These are phyloP conservation scores for Pholiota adiposa DNA, from an alignment of 1,284 basidiomycete genomes.

Conservation along the genomic window DNA sequence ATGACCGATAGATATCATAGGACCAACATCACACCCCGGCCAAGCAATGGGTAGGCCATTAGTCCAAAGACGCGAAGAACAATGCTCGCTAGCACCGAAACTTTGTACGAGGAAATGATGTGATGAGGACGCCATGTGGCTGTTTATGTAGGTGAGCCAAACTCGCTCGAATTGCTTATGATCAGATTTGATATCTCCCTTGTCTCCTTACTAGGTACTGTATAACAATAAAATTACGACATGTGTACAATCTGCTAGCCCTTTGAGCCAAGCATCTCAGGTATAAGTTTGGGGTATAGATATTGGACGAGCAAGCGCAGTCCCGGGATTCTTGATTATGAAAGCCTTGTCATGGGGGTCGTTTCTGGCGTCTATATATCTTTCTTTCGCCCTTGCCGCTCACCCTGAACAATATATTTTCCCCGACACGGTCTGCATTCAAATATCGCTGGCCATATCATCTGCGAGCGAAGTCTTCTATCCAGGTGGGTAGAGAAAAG, in stretches of 20 bases:
- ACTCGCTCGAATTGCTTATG: too few relatives aligned
- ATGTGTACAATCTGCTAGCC: background rate
- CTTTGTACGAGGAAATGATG: too few relatives aligned
- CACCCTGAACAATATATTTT: background rate
- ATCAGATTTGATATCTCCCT: too few relatives aligned
- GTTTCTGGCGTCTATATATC: background rate
- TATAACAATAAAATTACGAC: background rate
- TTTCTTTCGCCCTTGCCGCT: background rate
- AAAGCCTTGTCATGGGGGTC: background rate
- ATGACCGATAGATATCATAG: too few relatives aligned
- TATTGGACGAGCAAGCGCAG: background rate
- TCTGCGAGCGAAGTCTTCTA: constrained; percentile 10
- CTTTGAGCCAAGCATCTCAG: background rate
- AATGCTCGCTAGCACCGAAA: too few relatives aligned
- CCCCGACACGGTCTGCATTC: constrained; percentile 3
- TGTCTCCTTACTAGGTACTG: too few relatives aligned
- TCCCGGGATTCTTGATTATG: background rate
- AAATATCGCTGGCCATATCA: constrained; percentile 5
- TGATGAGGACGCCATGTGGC: too few relatives aligned
- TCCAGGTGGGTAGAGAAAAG: constrained; percentile 1
- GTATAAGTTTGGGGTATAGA: background rate
- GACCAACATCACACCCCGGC: too few relatives aligned
- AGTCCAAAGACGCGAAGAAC: too few relatives aligned
- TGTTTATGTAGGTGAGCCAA: too few relatives aligned
- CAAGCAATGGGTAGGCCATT: too few relatives aligned